Percentiles rank a stretch among this genome's conserved stretches.
Evolutionary conservation across 495 filamentous ascomycete genomes (phyloP).

Genomic region (Lepidopterella palustris): DNA sequence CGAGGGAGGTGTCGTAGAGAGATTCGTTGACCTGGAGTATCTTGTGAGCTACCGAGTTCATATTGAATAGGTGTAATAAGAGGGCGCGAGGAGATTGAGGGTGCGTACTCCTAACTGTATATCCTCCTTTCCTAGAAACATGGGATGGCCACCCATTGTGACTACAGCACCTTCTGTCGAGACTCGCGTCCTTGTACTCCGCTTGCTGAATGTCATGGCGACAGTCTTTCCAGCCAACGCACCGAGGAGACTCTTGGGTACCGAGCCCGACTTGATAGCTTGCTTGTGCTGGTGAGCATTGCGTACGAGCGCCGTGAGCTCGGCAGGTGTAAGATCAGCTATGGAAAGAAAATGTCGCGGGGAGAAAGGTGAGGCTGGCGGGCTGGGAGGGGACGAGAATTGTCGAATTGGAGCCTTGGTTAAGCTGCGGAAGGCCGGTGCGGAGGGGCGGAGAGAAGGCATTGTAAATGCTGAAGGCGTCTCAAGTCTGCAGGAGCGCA

Average conservation of each 20-base stretch:
- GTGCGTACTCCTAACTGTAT: constrained; percentile 78
- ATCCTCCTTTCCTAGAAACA: constrained; percentile 92
- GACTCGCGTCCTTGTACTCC: constrained; percentile 84
- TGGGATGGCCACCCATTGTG: constrained; percentile 80
- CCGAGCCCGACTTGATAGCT: constrained; percentile 64
- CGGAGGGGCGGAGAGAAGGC: constrained; percentile 18
- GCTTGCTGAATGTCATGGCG: constrained; percentile 94
- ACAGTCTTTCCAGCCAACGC: constrained; percentile 69
- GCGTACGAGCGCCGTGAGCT: constrained; percentile 73
- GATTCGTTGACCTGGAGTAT: constrained; percentile 69
- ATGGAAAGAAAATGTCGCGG: constrained; percentile 77
- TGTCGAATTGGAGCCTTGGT: constrained; percentile 13
- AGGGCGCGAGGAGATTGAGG: too few relatives aligned
- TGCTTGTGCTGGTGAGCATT: constrained; percentile 72
- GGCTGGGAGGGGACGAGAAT: constrained; percentile 18
- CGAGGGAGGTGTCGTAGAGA: constrained; percentile 76
- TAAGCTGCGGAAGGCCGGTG: constrained; percentile 20
- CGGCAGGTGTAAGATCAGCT: constrained; percentile 69
- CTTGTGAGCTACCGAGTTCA: neutral
- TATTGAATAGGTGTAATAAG: too few relatives aligned
- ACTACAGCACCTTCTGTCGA: constrained; percentile 84
- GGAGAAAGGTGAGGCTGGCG: constrained; percentile 33
- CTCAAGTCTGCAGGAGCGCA: constrained; percentile 1
- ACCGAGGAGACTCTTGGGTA: constrained; percentile 51
- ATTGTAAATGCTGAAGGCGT: constrained; percentile 5